phyloP scores from a whole-genome alignment of 1,139 yeast genomes.

The Eremothecium coryli region DNA sequence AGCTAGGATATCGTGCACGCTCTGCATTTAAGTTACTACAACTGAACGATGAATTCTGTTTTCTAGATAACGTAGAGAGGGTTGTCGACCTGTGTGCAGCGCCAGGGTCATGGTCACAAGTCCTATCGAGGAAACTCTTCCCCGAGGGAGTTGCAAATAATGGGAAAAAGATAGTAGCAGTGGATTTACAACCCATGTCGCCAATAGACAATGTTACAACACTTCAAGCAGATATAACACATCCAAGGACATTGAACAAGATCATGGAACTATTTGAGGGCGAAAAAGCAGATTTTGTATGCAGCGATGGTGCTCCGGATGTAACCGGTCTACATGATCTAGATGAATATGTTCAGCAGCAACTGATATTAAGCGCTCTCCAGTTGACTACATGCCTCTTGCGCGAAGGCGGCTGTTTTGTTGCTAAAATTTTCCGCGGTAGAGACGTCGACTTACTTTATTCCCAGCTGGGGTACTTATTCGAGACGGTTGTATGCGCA shows the following conservation, averaged over 20 bases:
- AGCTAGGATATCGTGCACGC: constrained; percentile 95
- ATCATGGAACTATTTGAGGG: constrained; percentile 81
- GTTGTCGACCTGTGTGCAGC: constrained; percentile 98
- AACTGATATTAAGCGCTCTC: constrained; percentile 78
- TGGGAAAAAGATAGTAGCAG: constrained; percentile 73
- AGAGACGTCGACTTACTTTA: constrained; percentile 88
- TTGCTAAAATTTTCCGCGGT: constrained; percentile 93
- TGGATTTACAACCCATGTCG: constrained; percentile 94
- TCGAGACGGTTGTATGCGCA: constrained; percentile 84
- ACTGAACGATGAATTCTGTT: constrained; percentile 75
- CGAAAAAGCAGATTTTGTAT: constrained; percentile 87
- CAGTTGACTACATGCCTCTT: constrained; percentile 83
- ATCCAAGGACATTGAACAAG: constrained; percentile 71
- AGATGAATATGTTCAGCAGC: constrained; percentile 95
- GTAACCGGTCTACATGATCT: constrained; percentile 95
- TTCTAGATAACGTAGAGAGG: constrained; percentile 60
- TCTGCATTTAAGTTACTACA: constrained; percentile 91
- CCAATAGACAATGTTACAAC: constrained; percentile 85
- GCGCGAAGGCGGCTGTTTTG: constrained; percentile 84
- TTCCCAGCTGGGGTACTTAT: constrained; percentile 75
- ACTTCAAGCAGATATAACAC: constrained; percentile 93
- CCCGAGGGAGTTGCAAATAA: constrained; percentile 30
- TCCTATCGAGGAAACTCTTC: constrained; percentile 62
- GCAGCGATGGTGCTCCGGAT: constrained; percentile 98
- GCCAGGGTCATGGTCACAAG: constrained; percentile 99